Evolutionary conservation across 192 early-diverging fungal species (phyloP).

Genomic region (Allomyces javanicus): DNA sequence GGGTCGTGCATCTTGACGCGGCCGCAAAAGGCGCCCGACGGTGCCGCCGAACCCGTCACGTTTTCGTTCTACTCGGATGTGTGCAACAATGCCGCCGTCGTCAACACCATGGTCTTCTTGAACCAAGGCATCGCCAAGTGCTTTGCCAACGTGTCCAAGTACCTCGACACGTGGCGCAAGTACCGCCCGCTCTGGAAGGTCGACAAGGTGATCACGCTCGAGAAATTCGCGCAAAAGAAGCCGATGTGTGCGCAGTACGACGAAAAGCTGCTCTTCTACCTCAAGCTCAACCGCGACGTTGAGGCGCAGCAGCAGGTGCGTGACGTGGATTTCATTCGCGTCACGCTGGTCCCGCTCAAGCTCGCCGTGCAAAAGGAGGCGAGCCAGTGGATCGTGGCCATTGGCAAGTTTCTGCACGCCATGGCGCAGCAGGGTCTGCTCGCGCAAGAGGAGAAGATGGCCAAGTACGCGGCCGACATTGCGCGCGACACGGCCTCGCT

Average conservation of each 20-base stretch:
- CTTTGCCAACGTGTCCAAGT: conserved; percentile 23
- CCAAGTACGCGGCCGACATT: conserved; percentile 27
- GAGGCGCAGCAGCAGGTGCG: conserved; percentile 20
- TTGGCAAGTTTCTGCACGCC: conserved; percentile 25
- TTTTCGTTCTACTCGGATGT: conserved; percentile 46
- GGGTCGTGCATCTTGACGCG: conserved; percentile 35
- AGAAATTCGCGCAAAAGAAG: conserved; percentile 46
- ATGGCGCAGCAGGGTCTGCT: conserved; percentile 21
- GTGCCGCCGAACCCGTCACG: conserved; percentile 28
- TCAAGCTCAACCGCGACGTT: conserved; percentile 35
- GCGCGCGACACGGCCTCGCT: conserved; percentile 22
- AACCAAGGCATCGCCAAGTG: conserved; percentile 20
- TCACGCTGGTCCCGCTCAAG: conserved; percentile 26
- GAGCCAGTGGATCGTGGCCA: conserved; percentile 28
- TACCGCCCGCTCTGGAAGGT: conserved; percentile 98
- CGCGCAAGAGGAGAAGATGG: conserved; percentile 13
- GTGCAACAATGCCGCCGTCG: conserved; percentile 54
- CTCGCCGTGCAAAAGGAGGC: conserved; percentile 32
- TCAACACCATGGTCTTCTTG: conserved; percentile 56
- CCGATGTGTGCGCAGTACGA: conserved; percentile 32
- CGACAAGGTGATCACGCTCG: conserved; percentile 44
- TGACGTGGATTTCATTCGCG: conserved; percentile 36
- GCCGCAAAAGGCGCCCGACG: conserved; percentile 18
- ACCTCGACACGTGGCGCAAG: conserved; percentile 85
- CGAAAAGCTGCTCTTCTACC: conserved; percentile 36